Conservation (phyloP, 1,139 yeast genomes). For the Lodderomyces beijingensis region DNA sequence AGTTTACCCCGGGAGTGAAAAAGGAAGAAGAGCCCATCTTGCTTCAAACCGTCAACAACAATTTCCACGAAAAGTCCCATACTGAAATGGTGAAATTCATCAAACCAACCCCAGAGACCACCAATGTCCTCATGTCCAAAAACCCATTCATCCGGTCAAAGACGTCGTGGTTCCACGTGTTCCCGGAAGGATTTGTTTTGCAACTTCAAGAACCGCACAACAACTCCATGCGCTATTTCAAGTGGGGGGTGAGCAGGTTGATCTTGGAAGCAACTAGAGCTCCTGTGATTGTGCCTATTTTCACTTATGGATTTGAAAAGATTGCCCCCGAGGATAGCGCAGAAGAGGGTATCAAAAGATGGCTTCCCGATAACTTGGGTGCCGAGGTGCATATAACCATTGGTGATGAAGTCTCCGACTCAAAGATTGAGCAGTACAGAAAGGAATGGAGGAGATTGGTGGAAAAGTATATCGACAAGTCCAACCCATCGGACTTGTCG, state of each 20-base stretch:
- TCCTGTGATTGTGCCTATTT: conserved; percentile 89
- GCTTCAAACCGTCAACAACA: conserved; percentile 31
- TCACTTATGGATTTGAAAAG: conserved; percentile 80
- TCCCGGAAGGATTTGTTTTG: conserved; percentile 92
- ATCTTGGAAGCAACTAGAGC: conserved; percentile 77
- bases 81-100: conserved; percentile 20
- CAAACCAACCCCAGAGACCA: conserved; percentile 28
- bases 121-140: conserved; percentile 33
- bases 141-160: conserved; percentile 50
- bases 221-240: conserved; percentile 88
- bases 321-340: conserved; percentile 77
- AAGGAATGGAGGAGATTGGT: conserved; percentile 65
- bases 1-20: conserved; percentile 35
- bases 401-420: conserved; percentile 69
- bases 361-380: conserved; percentile 64
- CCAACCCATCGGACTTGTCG: conserved; percentile 55
- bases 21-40: conserved; percentile 25
- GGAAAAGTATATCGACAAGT: conserved; percentile 44
- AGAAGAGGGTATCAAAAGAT: conserved; percentile 48
- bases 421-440: conserved; percentile 55
- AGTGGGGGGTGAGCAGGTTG: conserved; percentile 90
- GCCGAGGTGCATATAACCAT: conserved; percentile 64
- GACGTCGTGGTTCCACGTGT: conserved; percentile 90
- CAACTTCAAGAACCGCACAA: conserved; percentile 76
- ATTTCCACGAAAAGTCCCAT: conserved; percentile 9